Evolutionary conservation across 1,139 yeast genomes (phyloP).

Genomic region (Taiozyma onychis): DNA sequence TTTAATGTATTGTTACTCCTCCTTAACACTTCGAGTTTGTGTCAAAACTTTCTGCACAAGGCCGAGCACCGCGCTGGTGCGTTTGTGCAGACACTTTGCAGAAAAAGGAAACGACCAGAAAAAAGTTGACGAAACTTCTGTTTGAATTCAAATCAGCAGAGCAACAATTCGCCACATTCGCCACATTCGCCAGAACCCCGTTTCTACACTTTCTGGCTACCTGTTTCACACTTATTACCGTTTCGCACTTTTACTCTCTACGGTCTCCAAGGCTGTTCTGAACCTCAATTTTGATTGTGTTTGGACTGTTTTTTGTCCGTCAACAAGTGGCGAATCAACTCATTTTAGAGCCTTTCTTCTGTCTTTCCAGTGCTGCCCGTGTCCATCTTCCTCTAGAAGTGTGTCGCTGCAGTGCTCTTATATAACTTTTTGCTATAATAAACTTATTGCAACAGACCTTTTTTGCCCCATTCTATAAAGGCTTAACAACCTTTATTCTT

Average conservation of each 20-base stretch:
- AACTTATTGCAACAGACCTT: background rate
- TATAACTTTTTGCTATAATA: background rate
- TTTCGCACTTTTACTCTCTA: background rate
- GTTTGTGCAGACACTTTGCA: background rate
- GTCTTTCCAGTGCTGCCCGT: background rate
- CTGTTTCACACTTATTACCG: background rate
- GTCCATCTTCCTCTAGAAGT: background rate
- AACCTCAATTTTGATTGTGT: background rate
- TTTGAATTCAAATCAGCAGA: background rate
- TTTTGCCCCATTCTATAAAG: background rate
- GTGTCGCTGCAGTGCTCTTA: background rate
- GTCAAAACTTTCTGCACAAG: background rate
- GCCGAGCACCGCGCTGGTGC: background rate
- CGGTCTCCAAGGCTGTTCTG: background rate
- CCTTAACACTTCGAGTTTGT: background rate
- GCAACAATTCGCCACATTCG: background rate
- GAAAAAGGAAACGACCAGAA: background rate
- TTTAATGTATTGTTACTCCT: background rate
- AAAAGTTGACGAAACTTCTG: background rate
- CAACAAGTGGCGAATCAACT: background rate
- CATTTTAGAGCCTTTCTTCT: background rate
- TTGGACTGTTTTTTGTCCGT: background rate
- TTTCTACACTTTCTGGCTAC: background rate
- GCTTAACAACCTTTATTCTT: background rate
- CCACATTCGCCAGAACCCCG: too few species aligned